These are phyloP conservation scores for Metrosideros polymorpha DNA, from an alignment of 441 rosid genomes.

Conservation along the genomic window DNA sequence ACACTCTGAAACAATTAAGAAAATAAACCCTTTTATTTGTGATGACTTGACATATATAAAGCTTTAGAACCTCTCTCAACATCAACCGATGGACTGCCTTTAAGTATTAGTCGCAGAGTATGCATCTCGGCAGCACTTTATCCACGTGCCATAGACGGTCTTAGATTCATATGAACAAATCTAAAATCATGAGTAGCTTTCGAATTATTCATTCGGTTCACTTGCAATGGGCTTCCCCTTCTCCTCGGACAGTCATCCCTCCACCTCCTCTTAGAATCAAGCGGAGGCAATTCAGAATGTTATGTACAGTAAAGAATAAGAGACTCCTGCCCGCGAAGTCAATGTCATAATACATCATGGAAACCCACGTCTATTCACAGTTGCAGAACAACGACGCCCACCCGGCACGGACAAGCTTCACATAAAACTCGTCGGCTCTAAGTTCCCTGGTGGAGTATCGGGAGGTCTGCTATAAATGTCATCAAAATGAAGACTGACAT, in stretches of 20 bases:
- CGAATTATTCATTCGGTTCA: neutral
- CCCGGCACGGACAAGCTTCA: neutral
- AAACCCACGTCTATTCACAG: neutral
- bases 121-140: neutral
- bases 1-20: neutral
- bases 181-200: neutral
- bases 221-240: neutral
- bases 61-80: too few relatives aligned
- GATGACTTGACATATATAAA: too few relatives aligned
- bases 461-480: conserved; percentile 74
- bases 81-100: neutral
- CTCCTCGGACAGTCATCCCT: neutral
- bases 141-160: neutral
- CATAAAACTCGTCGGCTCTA: conserved; percentile 10
- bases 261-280: neutral
- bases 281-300: neutral
- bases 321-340: neutral
- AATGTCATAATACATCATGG: neutral
- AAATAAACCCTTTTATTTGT: neutral
- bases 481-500: conserved; percentile 65
- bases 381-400: neutral
- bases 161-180: neutral
- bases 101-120: neutral
- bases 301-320: neutral
- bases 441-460: conserved; percentile 27